Evolutionary conservation across 768 basidiomycete genomes (phyloP), one percentile per base, ranked within the genome.

Genomic region (Macrolepiota dolichaula): DNA sequence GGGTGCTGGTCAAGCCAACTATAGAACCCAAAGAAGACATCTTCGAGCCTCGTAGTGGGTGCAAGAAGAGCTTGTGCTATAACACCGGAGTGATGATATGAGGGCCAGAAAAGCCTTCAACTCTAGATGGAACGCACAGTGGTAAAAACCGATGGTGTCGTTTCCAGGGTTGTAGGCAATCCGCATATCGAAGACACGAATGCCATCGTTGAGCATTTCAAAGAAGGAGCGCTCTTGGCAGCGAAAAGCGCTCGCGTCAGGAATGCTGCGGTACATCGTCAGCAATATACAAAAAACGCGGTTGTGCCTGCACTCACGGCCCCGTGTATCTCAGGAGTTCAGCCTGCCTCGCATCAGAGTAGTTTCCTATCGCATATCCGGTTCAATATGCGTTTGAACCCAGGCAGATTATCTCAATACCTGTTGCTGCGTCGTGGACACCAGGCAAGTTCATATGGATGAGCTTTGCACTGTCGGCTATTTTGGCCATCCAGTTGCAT

Each of bases 381-480:
- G 51, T 4, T 29, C 24, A 51, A 11, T 1, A 36, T 22, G 2
- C 12, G 15, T 13, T 32, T 10, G 17, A 55, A 47, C 24, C 7
- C 17, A 9, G 29, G 22, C 25, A 29, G 25, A 62, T 60, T 32
- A n/a, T n/a, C 29, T 32, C 7, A 71, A 32, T 67, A 78, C 80
- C 78, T 11, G 82, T 82, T 1, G 78, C 71, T 0, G 80, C 72
- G 67, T 84, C 82, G 61, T 84, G 81, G 2, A 79, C 80, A 29
- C 81, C 82, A 11, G 81, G 82, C n/a, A 84, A 63, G 63, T 81
- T 82, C 77, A 82, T 79, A 42, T 77, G 75, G 9, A 79, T 78
- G 1, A 83, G 66, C 57, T 67, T 69, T 0, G 77, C 82, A 42
- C 64, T 72, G 63, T 82, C 81, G 2, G 75, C 67, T 37, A 80